Percentiles rank a stretch among this genome's conserved stretches.
phyloP scores from a whole-genome alignment of 345 rosid genomes.

The Rhizophora apiculata region DNA sequence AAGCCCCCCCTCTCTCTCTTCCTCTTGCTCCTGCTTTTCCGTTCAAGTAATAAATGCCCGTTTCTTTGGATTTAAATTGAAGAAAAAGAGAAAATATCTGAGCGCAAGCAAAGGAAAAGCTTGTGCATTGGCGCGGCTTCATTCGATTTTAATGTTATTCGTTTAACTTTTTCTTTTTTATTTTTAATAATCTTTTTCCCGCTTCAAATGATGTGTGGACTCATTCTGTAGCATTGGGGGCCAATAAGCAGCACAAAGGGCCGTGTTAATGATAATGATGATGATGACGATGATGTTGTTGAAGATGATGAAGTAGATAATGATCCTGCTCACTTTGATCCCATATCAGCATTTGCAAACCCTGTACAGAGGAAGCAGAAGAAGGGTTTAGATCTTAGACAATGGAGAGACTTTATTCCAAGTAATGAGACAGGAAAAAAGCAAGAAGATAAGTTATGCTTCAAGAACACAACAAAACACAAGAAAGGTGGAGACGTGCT shows the following conservation, averaged over 20 bases:
- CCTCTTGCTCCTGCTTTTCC: neutral
- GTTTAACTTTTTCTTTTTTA: neutral
- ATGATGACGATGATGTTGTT: constrained; percentile 30
- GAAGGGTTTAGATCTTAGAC: constrained; percentile 45
- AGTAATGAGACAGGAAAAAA: constrained; percentile 21
- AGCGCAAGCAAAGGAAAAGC: too few species aligned
- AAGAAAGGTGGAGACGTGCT: constrained; percentile 15
- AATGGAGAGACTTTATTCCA: constrained; percentile 44
- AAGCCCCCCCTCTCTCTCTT: constrained; percentile 20
- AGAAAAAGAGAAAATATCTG: too few species aligned
- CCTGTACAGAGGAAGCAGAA: constrained; percentile 73
- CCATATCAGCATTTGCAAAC: constrained; percentile 54
- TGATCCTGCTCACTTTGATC: constrained; percentile 28
- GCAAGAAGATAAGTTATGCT: constrained; percentile 5
- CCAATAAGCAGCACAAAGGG: constrained; percentile 28
- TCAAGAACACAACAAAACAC: constrained; percentile 21
- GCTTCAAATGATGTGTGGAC: neutral
- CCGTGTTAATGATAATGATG: constrained; percentile 13
- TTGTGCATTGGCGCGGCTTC: too few species aligned
- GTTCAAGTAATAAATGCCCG: neutral
- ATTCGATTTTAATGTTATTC: neutral
- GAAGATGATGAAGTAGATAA: constrained; percentile 33
- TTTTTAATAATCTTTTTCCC: neutral
- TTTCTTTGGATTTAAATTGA: neutral
- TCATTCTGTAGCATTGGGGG: constrained; percentile 55